phyloP scores from a whole-genome alignment of 192 early-diverging fungal species.

The Coemansia erecta region DNA sequence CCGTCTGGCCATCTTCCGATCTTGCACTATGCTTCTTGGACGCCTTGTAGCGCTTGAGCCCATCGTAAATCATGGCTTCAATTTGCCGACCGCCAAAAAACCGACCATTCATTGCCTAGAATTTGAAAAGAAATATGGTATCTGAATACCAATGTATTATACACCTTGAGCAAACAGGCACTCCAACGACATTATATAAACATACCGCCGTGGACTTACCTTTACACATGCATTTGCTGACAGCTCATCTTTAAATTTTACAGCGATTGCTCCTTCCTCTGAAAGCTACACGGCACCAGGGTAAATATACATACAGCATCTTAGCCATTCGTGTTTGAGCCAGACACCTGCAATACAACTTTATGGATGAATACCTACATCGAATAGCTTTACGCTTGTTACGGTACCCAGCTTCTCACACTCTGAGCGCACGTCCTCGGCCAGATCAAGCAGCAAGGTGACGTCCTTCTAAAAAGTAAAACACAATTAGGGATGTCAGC shows the following conservation, averaged over 20 bases:
- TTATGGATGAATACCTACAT: conserved; percentile 59
- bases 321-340: neutral
- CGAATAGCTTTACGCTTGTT: conserved; percentile 91
- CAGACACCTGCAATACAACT: neutral
- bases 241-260: conserved; percentile 81
- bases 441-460: conserved; percentile 82
- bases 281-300: conserved; percentile 52
- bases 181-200: too few species aligned
- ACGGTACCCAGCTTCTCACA: conserved; percentile 93
- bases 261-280: conserved; percentile 82
- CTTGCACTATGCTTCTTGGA: conserved; percentile 28
- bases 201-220: conserved; percentile 45
- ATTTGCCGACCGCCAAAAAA: conserved; percentile 86
- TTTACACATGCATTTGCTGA: conserved; percentile 80
- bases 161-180: too few species aligned
- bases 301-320: neutral
- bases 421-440: conserved; percentile 90
- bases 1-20: neutral
- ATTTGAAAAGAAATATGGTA: neutral
- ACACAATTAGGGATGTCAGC: neutral
- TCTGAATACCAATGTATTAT: too few species aligned
- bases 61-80: conserved; percentile 75
- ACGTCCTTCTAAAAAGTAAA: conserved; percentile 66
- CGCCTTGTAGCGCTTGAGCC: conserved; percentile 73
- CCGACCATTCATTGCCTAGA: conserved; percentile 85